Base-by-base conservation (phyloP, 805 yeast species). In the Kazachstania kunashirensis region DNA sequence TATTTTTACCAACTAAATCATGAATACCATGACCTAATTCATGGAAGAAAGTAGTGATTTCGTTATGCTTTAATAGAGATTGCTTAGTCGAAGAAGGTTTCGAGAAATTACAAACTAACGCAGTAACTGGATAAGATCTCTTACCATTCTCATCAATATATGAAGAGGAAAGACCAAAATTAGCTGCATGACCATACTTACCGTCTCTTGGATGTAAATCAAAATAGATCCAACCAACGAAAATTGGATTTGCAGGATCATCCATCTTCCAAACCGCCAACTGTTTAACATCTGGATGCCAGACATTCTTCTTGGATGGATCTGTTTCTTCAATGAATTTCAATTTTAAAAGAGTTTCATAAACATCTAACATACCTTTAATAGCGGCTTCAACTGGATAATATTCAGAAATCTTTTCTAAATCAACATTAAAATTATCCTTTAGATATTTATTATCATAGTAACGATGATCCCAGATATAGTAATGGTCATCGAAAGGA, bases 1-100 rank as follows among this genome's bases (percentile, higher is more conserved):
- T 65, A 19, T 88, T 79, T 42, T 70, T 65, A 9, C 88, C 83
- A 38, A 84, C 68, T 33, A 83, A 61, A 46, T 76, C 80, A 59
- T 84, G 95, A 39, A 84, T 79, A 39, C 94, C 95, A 52, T 84
- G 95, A 18, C 95, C 95, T 45, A 84, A 68, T 59, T 84, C 95
- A 53, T 84, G 95, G 77, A 84, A 84, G 47, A 84, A 79, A 0
- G 94, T 84, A 16, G 77, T 77, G 10, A 84, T 84, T 55, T 84
- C 94, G 44, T 66, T 67, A 55, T 84, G 94, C 49, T 79, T 78
- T 49, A 84, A 68, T 47, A 84, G 65, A 1, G 88, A 74, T 15
- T 89, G 94, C 53, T 77, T 81, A 18, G 67, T 72, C 13, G 64
- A 61, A 5, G 79, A 70, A 30, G 89, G 85, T 52, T 78, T 78